These are phyloP conservation scores for Cercospora canescens DNA, from an alignment of 2,329 filamentous ascomycete species.

Conservation along the genomic window DNA sequence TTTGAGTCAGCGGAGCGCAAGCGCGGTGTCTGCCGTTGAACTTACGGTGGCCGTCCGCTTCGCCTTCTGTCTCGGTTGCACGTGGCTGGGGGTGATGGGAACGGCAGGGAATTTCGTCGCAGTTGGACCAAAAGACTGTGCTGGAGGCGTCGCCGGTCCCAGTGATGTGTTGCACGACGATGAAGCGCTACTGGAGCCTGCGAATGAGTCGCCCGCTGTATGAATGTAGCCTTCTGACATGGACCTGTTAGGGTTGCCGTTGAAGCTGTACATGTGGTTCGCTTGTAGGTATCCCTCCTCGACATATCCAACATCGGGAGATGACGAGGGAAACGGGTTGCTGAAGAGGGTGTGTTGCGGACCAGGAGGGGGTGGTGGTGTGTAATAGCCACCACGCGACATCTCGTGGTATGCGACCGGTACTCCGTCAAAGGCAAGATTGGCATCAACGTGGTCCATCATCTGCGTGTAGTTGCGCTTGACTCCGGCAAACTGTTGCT, in stretches of 20 bases:
- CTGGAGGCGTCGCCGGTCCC: conserved; percentile 22
- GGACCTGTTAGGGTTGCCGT: conserved; percentile 13
- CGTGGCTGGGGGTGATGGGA: conserved; percentile 25
- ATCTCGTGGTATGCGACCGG: conserved; percentile 24
- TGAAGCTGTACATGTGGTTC: conserved; percentile 20
- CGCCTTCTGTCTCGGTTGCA: conserved; percentile 26
- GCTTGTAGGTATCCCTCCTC: conserved; percentile 22
- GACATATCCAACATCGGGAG: conserved; percentile 18
- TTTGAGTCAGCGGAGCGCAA: not conserved
- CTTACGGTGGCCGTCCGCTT: conserved; percentile 28
- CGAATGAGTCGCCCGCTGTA: conserved; percentile 18
- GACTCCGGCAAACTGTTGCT: conserved; percentile 15
- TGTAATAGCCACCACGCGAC: conserved; percentile 19
- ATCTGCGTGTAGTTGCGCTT: conserved; percentile 24
- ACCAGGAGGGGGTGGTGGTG: conserved; percentile 18
- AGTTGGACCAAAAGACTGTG: conserved; percentile 8
- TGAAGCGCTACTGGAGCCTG: conserved; percentile 17
- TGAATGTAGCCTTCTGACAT: conserved; percentile 23
- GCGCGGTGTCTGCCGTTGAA: not conserved
- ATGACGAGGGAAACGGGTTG: conserved; percentile 20
- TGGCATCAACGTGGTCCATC: conserved; percentile 21
- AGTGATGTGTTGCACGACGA: conserved; percentile 26
- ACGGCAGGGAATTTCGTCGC: conserved; percentile 24
- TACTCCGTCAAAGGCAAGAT: conserved; percentile 19
- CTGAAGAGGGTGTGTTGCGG: conserved; percentile 22